Conservation (phyloP, 2,329 filamentous ascomycete species). For the Arthrobotrys musiformis region DNA sequence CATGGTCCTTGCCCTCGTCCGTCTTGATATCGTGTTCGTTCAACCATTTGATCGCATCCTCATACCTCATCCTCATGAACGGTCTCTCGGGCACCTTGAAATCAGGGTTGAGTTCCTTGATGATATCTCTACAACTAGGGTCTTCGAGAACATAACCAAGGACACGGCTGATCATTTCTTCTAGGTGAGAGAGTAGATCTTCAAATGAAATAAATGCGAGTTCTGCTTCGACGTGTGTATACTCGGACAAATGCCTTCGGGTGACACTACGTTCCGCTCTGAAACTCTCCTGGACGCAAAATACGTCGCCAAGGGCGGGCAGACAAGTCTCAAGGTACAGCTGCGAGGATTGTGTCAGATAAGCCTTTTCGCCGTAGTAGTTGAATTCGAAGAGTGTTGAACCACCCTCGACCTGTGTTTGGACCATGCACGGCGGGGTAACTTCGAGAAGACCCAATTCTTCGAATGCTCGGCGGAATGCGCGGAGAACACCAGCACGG, state of each 20-base stretch:
- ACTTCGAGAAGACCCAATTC: slow-evolving; percentile 83
- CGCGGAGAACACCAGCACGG: slow-evolving; percentile 80
- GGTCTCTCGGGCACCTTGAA: slow-evolving; percentile 84
- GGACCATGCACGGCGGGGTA: slow-evolving; percentile 87
- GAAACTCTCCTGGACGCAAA: slow-evolving; percentile 99
- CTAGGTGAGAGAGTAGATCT: slow-evolving; percentile 86
- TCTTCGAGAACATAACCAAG: slow-evolving; percentile 81
- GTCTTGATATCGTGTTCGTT: slow-evolving; percentile 88
- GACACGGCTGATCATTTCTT: slow-evolving; percentile 86
- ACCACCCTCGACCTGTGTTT: slow-evolving; percentile 94
- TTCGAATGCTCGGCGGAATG: slow-evolving; percentile 82
- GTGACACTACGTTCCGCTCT: slow-evolving; percentile 96
- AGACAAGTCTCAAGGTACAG: slow-evolving; percentile 96
- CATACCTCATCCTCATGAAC: slow-evolving; percentile 94
- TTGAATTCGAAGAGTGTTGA: slow-evolving; percentile 88
- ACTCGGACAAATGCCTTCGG: slow-evolving; percentile 92
- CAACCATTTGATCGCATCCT: slow-evolving; percentile 94
- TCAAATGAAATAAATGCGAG: slow-evolving; percentile 94
- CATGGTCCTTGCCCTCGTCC: slow-evolving; percentile 88
- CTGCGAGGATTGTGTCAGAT: slow-evolving; percentile 95
- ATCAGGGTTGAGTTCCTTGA: slow-evolving; percentile 89
- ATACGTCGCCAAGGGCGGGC: slow-evolving; percentile 90
- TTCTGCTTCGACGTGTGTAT: slow-evolving; percentile 96
- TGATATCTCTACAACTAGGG: slow-evolving; percentile 75
- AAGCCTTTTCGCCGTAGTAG: slow-evolving; percentile 90